A percentile compares a stretch with the other conserved stretches of the same genome.
Conservation (phyloP, 2,329 filamentous ascomycete species). For the Penicillium sp. region DNA sequence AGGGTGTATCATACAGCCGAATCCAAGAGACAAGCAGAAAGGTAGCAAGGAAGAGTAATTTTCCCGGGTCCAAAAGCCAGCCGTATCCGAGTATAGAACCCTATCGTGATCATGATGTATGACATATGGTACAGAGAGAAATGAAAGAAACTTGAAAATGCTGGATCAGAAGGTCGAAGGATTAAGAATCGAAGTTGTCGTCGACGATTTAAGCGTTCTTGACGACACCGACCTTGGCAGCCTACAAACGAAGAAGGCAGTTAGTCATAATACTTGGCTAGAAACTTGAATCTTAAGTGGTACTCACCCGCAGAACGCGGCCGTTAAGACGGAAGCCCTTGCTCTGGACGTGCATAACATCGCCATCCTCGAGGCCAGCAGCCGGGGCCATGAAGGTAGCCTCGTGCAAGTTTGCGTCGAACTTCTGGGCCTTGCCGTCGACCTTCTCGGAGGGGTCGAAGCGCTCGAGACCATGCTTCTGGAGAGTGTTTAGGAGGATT, state of each 20-base stretch:
- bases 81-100: constrained; percentile 21
- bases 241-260: constrained; percentile 38
- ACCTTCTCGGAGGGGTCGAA: constrained; percentile 64
- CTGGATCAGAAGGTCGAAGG: not conserved
- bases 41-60: constrained; percentile 21
- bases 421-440: constrained; percentile 67
- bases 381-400: constrained; percentile 91
- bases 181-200: constrained; percentile 8
- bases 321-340: constrained; percentile 96
- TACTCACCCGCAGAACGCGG: constrained; percentile 67
- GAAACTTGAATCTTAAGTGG: not conserved
- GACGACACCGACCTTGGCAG: constrained; percentile 93
- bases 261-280: not conserved
- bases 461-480: constrained; percentile 90
- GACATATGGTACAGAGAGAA: constrained; percentile 36
- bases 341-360: constrained; percentile 87
- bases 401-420: constrained; percentile 96
- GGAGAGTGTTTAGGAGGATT: constrained; percentile 81
- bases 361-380: constrained; percentile 83
- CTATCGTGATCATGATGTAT: constrained; percentile 28
- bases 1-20: constrained; percentile 33
- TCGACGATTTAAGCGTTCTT: constrained; percentile 61
- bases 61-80: constrained; percentile 21
- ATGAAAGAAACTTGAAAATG: constrained; percentile 8
- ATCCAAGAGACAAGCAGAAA: constrained; percentile 26